Conservation (phyloP, 2,329 filamentous ascomycete genomes). For the Setomelanomma holmii region DNA sequence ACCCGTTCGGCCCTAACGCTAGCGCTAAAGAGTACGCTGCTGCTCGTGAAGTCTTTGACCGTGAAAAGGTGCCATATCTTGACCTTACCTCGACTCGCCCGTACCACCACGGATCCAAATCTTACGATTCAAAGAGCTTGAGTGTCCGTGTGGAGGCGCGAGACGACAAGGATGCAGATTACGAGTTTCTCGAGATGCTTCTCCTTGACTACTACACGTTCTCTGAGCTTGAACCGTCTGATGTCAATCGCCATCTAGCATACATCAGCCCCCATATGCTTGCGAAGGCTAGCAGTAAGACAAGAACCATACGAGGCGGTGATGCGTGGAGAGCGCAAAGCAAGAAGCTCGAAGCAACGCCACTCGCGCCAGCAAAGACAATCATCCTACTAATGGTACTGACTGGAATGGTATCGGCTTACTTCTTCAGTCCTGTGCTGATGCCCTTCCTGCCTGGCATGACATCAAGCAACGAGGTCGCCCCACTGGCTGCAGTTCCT, state of each 20-base stretch:
- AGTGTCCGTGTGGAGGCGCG: constrained; percentile 42
- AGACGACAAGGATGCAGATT: constrained; percentile 25
- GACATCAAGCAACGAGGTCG: constrained; percentile 5
- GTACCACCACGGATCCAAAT: constrained; percentile 29
- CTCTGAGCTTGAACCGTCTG: constrained; percentile 40
- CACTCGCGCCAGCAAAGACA: constrained; percentile 3
- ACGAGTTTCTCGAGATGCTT: constrained; percentile 36
- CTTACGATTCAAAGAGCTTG: constrained; percentile 31
- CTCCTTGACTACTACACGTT: constrained; percentile 45
- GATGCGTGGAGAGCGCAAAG: constrained; percentile 7
- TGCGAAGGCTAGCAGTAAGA: constrained; percentile 1
- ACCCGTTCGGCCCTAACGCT: constrained; percentile 19
- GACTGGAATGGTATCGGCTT: constrained; percentile 22
- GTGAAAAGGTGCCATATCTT: constrained; percentile 36
- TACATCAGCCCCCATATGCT: constrained; percentile 36
- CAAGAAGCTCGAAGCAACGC: constrained; percentile 11
- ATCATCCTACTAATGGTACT: constrained; percentile 20
- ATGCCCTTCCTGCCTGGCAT: constrained; percentile 18
- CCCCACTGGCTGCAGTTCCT: constrained; percentile 8
- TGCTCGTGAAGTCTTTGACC: constrained; percentile 32
- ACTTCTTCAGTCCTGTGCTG: constrained; percentile 20
- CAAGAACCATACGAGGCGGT: constrained; percentile 7
- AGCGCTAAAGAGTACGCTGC: constrained; percentile 23
- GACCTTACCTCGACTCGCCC: constrained; percentile 39
- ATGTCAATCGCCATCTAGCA: constrained; percentile 49